Conservation (phyloP, 352 stramenopile species). For the Globisporangium sylvaticum region DNA sequence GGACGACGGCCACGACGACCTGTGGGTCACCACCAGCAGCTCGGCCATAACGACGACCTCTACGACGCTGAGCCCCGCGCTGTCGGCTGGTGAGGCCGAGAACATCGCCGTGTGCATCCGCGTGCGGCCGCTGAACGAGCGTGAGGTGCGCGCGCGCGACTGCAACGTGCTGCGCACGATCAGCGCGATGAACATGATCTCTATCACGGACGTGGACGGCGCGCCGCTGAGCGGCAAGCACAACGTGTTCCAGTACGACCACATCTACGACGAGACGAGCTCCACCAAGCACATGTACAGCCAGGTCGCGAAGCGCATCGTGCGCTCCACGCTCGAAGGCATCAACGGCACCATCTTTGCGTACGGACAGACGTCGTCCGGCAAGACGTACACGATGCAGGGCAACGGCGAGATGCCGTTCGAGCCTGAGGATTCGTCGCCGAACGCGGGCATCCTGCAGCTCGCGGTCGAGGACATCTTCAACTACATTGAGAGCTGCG, state of each 20-base stretch:
- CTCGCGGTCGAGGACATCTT: conserved; percentile 95
- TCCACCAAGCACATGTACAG: conserved; percentile 58
- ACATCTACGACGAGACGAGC: conserved; percentile 60
- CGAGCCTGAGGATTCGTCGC: conserved; percentile 24
- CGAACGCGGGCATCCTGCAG: conserved; percentile 73
- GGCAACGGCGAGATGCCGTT: conserved; percentile 34
- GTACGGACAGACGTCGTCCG: conserved; percentile 94
- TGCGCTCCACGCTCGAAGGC: conserved; percentile 59
- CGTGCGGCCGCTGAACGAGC: conserved; percentile 72
- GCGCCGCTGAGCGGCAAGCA: conserved; percentile 53
- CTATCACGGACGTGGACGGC: conserved; percentile 49
- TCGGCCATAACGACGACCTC: not conserved
- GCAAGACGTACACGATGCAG: conserved; percentile 98
- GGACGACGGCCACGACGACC: not conserved
- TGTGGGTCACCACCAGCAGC: not conserved
- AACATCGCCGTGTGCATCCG: conserved; percentile 84
- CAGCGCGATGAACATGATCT: conserved; percentile 41
- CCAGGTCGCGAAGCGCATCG: conserved; percentile 61
- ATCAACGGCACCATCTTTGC: conserved; percentile 93
- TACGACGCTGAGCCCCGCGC: not conserved
- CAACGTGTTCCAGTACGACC: conserved; percentile 80
- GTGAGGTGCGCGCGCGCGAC: conserved; percentile 49
- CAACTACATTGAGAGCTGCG: conserved; percentile 66
- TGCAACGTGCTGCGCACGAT: conserved; percentile 39
- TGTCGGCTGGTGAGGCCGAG: conserved; percentile 33